phyloP scores from a whole-genome alignment of 2,329 filamentous ascomycete genomes.

The Albifimbria verrucaria region DNA sequence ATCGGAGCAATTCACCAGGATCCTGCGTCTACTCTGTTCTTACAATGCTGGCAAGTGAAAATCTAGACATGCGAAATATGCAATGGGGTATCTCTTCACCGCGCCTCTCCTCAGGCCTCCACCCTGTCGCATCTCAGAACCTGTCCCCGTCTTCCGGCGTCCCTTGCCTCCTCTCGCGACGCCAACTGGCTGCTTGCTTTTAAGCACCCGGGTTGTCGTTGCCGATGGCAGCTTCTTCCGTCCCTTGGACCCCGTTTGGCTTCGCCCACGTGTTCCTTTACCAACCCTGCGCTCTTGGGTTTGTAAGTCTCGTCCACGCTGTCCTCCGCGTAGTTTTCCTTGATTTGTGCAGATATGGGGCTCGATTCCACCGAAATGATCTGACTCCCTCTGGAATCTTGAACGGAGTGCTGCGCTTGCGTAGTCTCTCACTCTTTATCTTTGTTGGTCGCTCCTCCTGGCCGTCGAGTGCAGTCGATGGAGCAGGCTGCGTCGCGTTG shows the following conservation, averaged over 20 bases:
- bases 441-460: neutral
- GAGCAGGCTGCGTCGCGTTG: conserved; percentile 27
- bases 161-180: neutral
- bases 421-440: conserved; percentile 11
- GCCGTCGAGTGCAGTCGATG: conserved; percentile 1
- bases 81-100: neutral
- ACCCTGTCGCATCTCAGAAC: neutral
- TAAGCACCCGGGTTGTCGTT: neutral
- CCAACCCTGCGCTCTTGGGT: conserved; percentile 13
- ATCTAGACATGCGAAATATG: neutral
- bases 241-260: conserved; percentile 10
- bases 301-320: conserved; percentile 19
- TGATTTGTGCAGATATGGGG: conserved; percentile 13
- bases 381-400: conserved; percentile 26
- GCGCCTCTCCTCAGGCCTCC: neutral
- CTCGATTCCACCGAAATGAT: conserved; percentile 28
- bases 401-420: conserved; percentile 17
- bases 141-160: neutral
- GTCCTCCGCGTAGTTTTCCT: conserved; percentile 17
- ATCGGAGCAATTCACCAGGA: neutral
- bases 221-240: conserved; percentile 15
- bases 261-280: conserved; percentile 17
- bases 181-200: neutral
- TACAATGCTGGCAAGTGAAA: neutral
- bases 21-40: neutral